These are phyloP conservation scores for Gossypium lobatum DNA, from an alignment of 441 rosid species.

Conservation along the genomic window DNA sequence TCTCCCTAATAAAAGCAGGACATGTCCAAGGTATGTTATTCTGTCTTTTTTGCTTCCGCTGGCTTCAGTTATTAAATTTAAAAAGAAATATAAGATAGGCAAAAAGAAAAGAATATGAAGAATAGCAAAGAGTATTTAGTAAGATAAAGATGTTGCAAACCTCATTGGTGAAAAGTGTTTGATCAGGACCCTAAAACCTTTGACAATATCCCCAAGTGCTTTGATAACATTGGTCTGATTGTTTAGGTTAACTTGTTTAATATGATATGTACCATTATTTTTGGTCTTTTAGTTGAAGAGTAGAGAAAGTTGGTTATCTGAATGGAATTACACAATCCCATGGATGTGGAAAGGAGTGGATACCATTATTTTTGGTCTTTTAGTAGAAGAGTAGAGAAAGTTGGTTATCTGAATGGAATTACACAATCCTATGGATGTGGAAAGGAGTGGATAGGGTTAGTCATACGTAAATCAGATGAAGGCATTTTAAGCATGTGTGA, in stretches of 20 bases:
- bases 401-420: not conserved
- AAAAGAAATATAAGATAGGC: not conserved
- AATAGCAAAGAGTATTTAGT: not conserved
- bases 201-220: not conserved
- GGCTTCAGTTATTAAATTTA: not conserved
- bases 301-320: not conserved
- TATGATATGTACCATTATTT: not conserved
- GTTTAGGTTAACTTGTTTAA: not conserved
- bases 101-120: not conserved
- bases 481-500: not conserved
- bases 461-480: not conserved
- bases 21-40: conserved; percentile 73
- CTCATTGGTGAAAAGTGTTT: conserved; percentile 3
- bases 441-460: not conserved
- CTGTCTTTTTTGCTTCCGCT: not conserved
- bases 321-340: not conserved
- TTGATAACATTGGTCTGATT: not conserved
- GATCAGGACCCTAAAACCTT: not conserved
- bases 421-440: not conserved
- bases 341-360: not conserved
- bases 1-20: conserved; percentile 62
- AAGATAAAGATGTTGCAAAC: not conserved
- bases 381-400: not conserved
- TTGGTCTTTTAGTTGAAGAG: not conserved
- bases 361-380: not conserved